These are phyloP conservation scores for Xylaria bambusicola DNA, from an alignment of 495 filamentous ascomycete genomes.

Conservation along the genomic window DNA sequence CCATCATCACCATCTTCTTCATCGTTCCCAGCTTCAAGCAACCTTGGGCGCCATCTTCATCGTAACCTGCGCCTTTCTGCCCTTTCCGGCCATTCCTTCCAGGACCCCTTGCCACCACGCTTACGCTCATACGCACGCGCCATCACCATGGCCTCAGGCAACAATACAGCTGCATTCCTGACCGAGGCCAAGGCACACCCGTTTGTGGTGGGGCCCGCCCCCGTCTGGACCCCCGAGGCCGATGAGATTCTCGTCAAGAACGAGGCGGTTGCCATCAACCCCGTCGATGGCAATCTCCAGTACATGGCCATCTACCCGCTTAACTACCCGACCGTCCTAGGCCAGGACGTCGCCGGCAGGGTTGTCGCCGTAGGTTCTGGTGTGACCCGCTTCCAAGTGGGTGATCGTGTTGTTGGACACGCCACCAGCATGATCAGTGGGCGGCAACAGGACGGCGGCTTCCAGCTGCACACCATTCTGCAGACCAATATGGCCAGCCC, in stretches of 20 bases:
- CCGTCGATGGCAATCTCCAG: slow-evolving; percentile 39
- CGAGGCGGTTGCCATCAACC: slow-evolving; percentile 40
- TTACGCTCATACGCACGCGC: too few relatives aligned
- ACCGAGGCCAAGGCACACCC: slow-evolving; percentile 19
- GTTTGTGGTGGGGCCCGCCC: slow-evolving; percentile 5
- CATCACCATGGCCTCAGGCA: too few relatives aligned
- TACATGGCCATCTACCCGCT: not conserved
- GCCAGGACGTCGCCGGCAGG: slow-evolving; percentile 55
- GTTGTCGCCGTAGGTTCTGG: slow-evolving; percentile 49
- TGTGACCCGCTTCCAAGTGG: slow-evolving; percentile 47
- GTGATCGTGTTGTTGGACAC: slow-evolving; percentile 46
- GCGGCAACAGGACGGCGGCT: slow-evolving; percentile 31
- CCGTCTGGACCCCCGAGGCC: slow-evolving; percentile 19
- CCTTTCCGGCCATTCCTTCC: too few relatives aligned
- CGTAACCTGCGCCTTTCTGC: too few relatives aligned
- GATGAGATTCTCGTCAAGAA: slow-evolving; percentile 33
- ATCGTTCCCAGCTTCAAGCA: too few relatives aligned
- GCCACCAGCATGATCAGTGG: slow-evolving; percentile 13
- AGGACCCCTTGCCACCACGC: too few relatives aligned
- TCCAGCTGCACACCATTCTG: slow-evolving; percentile 40
- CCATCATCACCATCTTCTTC: too few relatives aligned
- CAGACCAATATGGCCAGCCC: slow-evolving; percentile 26
- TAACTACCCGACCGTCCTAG: slow-evolving; percentile 48
- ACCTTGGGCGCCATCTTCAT: too few relatives aligned
- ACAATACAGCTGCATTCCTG: slow-evolving; percentile 25